Evolutionary conservation across 2,329 filamentous ascomycete species (phyloP).

Genomic region (Madurella fahalii): DNA sequence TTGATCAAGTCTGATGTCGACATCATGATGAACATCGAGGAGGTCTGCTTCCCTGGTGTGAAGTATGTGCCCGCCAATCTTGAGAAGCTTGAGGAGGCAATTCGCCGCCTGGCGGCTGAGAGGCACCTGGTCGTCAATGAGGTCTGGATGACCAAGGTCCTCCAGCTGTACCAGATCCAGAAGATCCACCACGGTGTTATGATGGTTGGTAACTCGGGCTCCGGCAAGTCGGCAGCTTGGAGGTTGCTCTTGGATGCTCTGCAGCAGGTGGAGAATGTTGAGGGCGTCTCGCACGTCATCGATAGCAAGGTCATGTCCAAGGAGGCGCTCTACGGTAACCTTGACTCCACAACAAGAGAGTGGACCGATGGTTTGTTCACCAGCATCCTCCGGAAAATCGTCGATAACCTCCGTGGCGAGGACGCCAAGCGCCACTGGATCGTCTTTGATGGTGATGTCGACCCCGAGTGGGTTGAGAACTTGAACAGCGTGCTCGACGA

Average conservation of each 20-base stretch:
- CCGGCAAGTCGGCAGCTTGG: constrained; percentile 95
- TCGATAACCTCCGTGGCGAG: constrained; percentile 96
- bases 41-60: constrained; percentile 84
- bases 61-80: constrained; percentile 89
- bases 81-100: constrained; percentile 71
- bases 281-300: constrained; percentile 95
- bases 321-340: constrained; percentile 89
- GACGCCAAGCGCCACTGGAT: constrained; percentile 98
- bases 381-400: constrained; percentile 94
- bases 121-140: constrained; percentile 87
- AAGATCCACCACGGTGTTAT: constrained; percentile 98
- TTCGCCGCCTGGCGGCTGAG: constrained; percentile 76
- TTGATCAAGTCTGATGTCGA: constrained; percentile 89
- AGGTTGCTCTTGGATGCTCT: constrained; percentile 85
- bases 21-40: constrained; percentile 79
- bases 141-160: constrained; percentile 93
- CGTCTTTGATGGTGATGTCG: constrained; percentile 97
- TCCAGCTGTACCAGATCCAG: constrained; percentile 97
- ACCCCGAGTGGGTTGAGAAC: constrained; percentile 99
- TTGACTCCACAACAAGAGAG: constrained; percentile 94
- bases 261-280: constrained; percentile 83
- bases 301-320: constrained; percentile 99
- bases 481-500: constrained; percentile 99
- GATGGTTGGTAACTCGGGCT: constrained; percentile 99
- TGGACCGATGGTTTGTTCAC: constrained; percentile 99